Base-by-base conservation (phyloP, 306 rosid species). In the Cucurbita argyrosperma region DNA sequence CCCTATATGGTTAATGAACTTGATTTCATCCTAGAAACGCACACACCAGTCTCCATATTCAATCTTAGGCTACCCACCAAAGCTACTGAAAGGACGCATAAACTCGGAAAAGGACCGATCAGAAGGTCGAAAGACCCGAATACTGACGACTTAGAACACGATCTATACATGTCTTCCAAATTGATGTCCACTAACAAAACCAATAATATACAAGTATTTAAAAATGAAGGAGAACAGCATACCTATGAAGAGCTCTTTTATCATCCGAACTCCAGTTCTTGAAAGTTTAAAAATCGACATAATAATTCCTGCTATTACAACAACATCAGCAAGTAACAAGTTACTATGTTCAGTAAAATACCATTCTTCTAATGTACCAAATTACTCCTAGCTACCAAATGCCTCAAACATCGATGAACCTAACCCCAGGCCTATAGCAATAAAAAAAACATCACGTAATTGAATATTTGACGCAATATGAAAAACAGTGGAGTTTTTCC, bases 181-280 rank as follows among this genome's bases (percentile, higher is more conserved):
- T 68, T 46, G 38, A 23, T 12, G 6, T 42, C 11, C 54, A 45
- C 40, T 67, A 46, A 67, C 6, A 65, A 67, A 66, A 42, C 4
- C 55, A 43, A 45, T 1, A 18, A 64, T 10, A 21, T 67, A 43
- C 47, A 66, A n/a, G 52, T 18, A 42, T 52, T 64, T 42, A 10
- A 42, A 11, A 38, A 46, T 23, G 54, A 47, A 40, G 12, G 56
- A 46, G 19, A 4, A 23, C 16, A 13, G 21, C 73, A 67, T 46
- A 67, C 73, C 73, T 11, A 12, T 14, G n/a, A 45, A 46, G 40
- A 66, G 72, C 13, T 23, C 39, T 67, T 67, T 67, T 21, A 67
- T 46, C 73, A 67, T 67, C 42, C 56, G 53, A 46, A 67, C 73
- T 21, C 56, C 73, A 67, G 23, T 67, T 11, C 73, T 67, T 67